Percentiles rank a stretch among this genome's conserved stretches.
Conservation (phyloP, 2,329 filamentous ascomycete species). For the Curvularia sp. region DNA sequence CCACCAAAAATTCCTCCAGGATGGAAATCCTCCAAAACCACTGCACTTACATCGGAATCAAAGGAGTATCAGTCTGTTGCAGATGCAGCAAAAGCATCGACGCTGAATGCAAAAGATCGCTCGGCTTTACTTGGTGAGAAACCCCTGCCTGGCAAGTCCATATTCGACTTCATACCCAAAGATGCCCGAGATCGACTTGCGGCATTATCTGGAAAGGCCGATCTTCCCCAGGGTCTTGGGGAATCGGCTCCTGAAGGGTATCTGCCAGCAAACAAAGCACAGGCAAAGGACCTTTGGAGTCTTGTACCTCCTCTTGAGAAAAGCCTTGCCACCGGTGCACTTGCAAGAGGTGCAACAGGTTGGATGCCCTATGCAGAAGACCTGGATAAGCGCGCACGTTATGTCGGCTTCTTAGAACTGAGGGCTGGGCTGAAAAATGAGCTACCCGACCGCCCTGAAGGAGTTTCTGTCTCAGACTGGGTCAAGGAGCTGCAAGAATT, state of each 20-base stretch:
- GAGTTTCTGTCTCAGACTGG: conserved; percentile 73
- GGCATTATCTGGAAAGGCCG: conserved; percentile 73
- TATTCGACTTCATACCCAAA: conserved; percentile 90
- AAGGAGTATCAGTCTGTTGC: conserved; percentile 67
- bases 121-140: conserved; percentile 82
- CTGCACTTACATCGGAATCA: conserved; percentile 38
- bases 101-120: conserved; percentile 75
- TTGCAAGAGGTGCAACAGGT: conserved; percentile 61
- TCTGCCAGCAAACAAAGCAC: conserved; percentile 67
- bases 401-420: conserved; percentile 80
- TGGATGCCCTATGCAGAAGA: conserved; percentile 88
- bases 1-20: conserved; percentile 72
- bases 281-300: conserved; percentile 61
- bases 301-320: conserved; percentile 54
- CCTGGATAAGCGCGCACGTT: conserved; percentile 77
- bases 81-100: conserved; percentile 79
- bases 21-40: conserved; percentile 69
- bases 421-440: conserved; percentile 66
- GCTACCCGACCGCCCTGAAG: conserved; percentile 63
- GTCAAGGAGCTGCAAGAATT: conserved; percentile 82
- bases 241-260: conserved; percentile 73
- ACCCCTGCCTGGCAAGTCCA: conserved; percentile 85
- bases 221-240: conserved; percentile 78
- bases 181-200: conserved; percentile 79
- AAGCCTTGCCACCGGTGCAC: conserved; percentile 53